These are phyloP conservation scores for Apiospora hydei DNA, from an alignment of 2,329 filamentous ascomycete species.

Conservation along the genomic window DNA sequence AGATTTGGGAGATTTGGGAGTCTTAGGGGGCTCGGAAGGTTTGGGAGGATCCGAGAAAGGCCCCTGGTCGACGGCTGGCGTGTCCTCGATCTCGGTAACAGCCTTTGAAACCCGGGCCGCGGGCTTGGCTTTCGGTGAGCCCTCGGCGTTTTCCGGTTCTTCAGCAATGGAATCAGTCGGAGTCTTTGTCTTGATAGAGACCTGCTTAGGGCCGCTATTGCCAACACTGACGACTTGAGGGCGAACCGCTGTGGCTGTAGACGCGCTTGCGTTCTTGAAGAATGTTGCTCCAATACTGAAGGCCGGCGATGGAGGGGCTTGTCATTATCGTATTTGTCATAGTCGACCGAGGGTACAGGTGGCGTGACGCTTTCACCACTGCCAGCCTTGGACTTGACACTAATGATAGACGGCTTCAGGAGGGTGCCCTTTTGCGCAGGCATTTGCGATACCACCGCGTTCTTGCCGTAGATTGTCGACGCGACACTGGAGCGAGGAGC, in stretches of 20 bases:
- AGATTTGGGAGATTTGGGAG: constrained; percentile 22
- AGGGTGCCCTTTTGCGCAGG: constrained; percentile 85
- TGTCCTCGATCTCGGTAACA: constrained; percentile 58
- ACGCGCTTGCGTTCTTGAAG: constrained; percentile 67
- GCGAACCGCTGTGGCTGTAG: constrained; percentile 63
- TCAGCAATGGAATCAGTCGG: constrained; percentile 33
- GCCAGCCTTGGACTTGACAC: constrained; percentile 76
- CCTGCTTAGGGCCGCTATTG: constrained; percentile 50
- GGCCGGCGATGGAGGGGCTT: constrained; percentile 53
- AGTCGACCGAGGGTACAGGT: constrained; percentile 76
- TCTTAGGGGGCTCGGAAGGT: constrained; percentile 44
- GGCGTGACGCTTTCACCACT: constrained; percentile 65
- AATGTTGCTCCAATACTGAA: constrained; percentile 75
- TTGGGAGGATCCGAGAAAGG: constrained; percentile 65
- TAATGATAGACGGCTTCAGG: constrained; percentile 90
- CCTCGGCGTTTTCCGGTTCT: constrained; percentile 27
- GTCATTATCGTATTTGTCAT: constrained; percentile 66
- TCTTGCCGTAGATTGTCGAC: constrained; percentile 92
- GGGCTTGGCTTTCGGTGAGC: constrained; percentile 30
- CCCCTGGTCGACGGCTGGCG: constrained; percentile 58
- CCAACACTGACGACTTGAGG: constrained; percentile 68
- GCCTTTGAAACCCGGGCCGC: constrained; percentile 49
- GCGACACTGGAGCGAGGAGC: constrained; percentile 78
- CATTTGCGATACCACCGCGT: constrained; percentile 79
- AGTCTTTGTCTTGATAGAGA: constrained; percentile 42